Base-by-base conservation (phyloP, 805 yeast species). In the Saturnispora besseyi region DNA sequence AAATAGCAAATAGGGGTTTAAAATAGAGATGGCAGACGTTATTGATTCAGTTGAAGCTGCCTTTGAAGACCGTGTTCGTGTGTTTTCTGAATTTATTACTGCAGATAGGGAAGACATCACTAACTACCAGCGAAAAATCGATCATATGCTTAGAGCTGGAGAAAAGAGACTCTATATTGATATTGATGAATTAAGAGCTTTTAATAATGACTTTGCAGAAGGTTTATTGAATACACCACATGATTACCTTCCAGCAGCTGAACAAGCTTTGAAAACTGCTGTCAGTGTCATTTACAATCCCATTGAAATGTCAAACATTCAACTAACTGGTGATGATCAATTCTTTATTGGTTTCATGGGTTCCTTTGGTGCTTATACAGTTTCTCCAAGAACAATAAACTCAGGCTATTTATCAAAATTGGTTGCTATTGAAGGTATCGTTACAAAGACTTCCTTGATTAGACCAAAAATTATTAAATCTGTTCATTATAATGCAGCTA, bases 361-460 rank as follows among this genome's bases (percentile, higher is more conserved):
- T 48, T 82, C 97, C 0, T 88, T 93, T 66, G 98, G 98, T 49
- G 78, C 82, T 50, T 90, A 89, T 62, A 77, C 84, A 42, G 81
- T 91, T 29, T 83, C 89, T 24, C 97, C 99, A 21, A 77, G 98
- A 60, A 81, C 96, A 3, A 80, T 93, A 51, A 78, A 82, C 52
- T 83, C 98, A 2, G 68, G 75, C 12, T 83, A 79, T 55, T 71
- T 93, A 46, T 88, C 96, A 50, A 82, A 83, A 61, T 71, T 91
- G 77, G 79, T 93, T 41, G 82, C 95, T 1, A 74, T 93, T 24
- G 97, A 93, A 68, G 99, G 99, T 50, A 93, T 93, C 58, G 96
- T 93, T 15, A 91, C 98, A 1, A 76, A 93, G 55, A 90, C 96
- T 30, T 89, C 97, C 1, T 73, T 93, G 51, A 95, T 93, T 40